These are phyloP conservation scores for Aspergillus amoenus DNA, from an alignment of 2,329 filamentous ascomycete species.

Conservation along the genomic window DNA sequence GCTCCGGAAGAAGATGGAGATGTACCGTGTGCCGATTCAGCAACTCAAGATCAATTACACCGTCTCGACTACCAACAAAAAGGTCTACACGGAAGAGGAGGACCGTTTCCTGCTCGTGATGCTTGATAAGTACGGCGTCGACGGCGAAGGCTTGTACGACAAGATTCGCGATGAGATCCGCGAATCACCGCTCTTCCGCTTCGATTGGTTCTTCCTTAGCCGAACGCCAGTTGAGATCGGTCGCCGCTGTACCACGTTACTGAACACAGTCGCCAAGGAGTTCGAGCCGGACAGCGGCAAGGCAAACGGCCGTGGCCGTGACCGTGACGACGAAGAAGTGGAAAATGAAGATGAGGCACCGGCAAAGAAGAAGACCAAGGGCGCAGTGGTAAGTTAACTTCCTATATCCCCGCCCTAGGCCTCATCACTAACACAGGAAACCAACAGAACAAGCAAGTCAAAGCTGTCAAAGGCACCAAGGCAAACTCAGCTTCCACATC, in stretches of 20 bases:
- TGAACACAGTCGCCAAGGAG: constrained; percentile 92
- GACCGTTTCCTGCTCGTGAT: constrained; percentile 93
- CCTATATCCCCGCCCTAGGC: neutral
- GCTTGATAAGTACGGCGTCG: constrained; percentile 87
- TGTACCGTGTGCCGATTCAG: constrained; percentile 95
- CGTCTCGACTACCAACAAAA: constrained; percentile 98
- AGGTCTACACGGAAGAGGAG: constrained; percentile 98
- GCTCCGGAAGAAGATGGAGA: constrained; percentile 89
- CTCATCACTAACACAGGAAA: constrained; percentile 7
- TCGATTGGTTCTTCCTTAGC: constrained; percentile 99
- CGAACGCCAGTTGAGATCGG: constrained; percentile 90
- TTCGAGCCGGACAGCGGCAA: constrained; percentile 70
- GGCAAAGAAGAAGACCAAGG: constrained; percentile 94
- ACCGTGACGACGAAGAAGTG: constrained; percentile 76
- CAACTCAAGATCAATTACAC: constrained; percentile 99
- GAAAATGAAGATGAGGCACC: constrained; percentile 79
- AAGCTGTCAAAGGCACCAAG: constrained; percentile 79
- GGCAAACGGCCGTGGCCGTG: constrained; percentile 60
- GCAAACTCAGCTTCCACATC: constrained; percentile 74
- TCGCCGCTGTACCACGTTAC: constrained; percentile 85
- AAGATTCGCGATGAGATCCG: constrained; percentile 96
- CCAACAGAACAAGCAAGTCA: constrained; percentile 83
- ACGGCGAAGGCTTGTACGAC: constrained; percentile 87
- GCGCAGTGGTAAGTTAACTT: constrained; percentile 69
- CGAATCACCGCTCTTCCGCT: constrained; percentile 90